Base-by-base conservation (phyloP, 2,329 filamentous ascomycete genomes). In the Periglandula ipomoeae region DNA sequence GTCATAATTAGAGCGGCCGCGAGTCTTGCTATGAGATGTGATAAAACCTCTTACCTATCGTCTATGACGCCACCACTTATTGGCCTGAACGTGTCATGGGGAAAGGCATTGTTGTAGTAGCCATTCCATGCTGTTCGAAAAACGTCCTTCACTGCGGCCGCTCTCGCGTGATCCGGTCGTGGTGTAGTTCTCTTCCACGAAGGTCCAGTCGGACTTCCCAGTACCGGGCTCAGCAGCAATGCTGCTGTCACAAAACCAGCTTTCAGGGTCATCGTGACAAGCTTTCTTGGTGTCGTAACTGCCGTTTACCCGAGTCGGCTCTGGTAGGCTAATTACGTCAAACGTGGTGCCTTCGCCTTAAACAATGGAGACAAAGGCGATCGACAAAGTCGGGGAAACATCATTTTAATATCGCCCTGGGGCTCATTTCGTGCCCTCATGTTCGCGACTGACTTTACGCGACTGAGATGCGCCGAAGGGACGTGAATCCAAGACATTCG, bases 71-170 rank as follows among this genome's bases (percentile, higher is more conserved):
- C 66, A 54, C 87, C 86, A 37, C 74, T 77, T 11, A 86, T 71
- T 0, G 89, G 87, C 52, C 71, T 72, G 10, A 94, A 69, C 41
- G 87, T 85, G 61, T 94, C 88, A 55, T 87, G 79, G 1, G 85
- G 85, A 53, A 86, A 90, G 0, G 87, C 87, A 65, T 86, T 79
- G 64, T 79, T 68, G 58, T 79, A 76, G 62, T 91, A 90, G 1
- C 83, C 85, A 48, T 81, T 66, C 84, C 85, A 90, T 2, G 85
- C 82, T 57, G 75, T 75, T 49, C 76, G 71, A 58, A 89, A 90
- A 0, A 81, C 81, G 47, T 80, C 75, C 60, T 80, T 83, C 46
- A 90, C 78, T 5, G 37, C 26, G 1, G 24, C 17, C 15, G 50
- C 46, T 26, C 17, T 49, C 9, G 9, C 13, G 1, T 23, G 2